A percentile compares a stretch with the other conserved stretches of the same genome.
These are phyloP conservation scores for Cyberlindnera lachancei DNA, from an alignment of 805 yeast genomes.

Conservation along the genomic window DNA sequence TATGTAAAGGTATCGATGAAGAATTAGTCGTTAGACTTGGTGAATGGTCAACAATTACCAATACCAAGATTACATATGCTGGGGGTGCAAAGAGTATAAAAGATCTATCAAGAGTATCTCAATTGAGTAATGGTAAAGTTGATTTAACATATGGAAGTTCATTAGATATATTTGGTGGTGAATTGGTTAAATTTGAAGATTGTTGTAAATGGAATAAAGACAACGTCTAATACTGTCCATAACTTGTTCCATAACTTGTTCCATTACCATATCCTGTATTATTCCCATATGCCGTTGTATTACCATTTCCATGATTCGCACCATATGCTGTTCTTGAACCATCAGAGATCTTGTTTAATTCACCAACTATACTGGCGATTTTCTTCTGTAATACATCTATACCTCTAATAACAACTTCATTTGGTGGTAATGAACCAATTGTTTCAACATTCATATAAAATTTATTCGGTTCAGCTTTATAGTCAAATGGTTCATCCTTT, in stretches of 20 bases:
- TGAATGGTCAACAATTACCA: slow-evolving; percentile 65
- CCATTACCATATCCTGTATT: slow-evolving; percentile 6
- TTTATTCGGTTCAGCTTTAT: slow-evolving; percentile 68
- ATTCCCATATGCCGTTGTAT: slow-evolving; percentile 17
- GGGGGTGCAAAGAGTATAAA: slow-evolving; percentile 83
- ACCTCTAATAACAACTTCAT: slow-evolving; percentile 82
- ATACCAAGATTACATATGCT: slow-evolving; percentile 90
- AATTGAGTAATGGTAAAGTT: slow-evolving; percentile 71
- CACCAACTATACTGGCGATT: slow-evolving; percentile 78
- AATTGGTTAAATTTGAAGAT: slow-evolving; percentile 65
- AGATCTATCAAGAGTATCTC: slow-evolving; percentile 62
- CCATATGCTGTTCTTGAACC: slow-evolving; percentile 41
- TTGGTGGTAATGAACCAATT: slow-evolving; percentile 81
- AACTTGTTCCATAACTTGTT: background rate
- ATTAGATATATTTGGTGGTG: slow-evolving; percentile 91
- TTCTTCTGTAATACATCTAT: slow-evolving; percentile 82
- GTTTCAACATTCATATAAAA: slow-evolving; percentile 91
- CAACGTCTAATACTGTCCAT: background rate
- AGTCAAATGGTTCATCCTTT: slow-evolving; percentile 81
- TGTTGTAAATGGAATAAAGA: slow-evolving; percentile 63
- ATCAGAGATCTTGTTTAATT: slow-evolving; percentile 42
- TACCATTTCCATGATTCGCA: slow-evolving; percentile 15
- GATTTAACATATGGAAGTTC: slow-evolving; percentile 93
- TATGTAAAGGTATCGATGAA: slow-evolving; percentile 88
- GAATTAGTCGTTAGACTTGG: slow-evolving; percentile 64